Percentiles rank a stretch among this genome's conserved stretches.
These are phyloP conservation scores for Dipodascopsis uninucleata DNA, from an alignment of 805 yeast species.

Conservation along the genomic window DNA sequence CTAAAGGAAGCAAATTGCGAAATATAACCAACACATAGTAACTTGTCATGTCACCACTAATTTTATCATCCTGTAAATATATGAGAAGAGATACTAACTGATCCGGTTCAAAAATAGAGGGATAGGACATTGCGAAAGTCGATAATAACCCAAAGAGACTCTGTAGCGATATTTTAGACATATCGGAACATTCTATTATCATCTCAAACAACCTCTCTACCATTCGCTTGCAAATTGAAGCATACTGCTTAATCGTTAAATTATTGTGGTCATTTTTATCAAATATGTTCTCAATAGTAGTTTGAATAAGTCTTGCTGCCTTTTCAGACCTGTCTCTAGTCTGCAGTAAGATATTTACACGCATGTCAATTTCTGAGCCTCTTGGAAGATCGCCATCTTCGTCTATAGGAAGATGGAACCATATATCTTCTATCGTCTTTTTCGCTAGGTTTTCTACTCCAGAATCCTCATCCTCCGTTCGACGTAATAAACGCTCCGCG, in stretches of 20 bases:
- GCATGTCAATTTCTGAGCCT: constrained; percentile 8
- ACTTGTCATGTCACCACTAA: constrained; percentile 42
- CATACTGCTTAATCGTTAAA: neutral
- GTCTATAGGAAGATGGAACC: constrained; percentile 6
- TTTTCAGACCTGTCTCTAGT: constrained; percentile 14
- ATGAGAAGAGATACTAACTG: constrained; percentile 66
- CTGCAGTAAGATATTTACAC: constrained; percentile 8
- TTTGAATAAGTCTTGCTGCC: constrained; percentile 3
- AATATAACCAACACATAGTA: constrained; percentile 55
- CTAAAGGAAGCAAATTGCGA: constrained; percentile 46
- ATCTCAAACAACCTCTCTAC: constrained; percentile 40
- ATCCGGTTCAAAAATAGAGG: constrained; percentile 56
- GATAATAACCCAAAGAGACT: constrained; percentile 51
- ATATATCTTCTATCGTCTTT: constrained; percentile 17
- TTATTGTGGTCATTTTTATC: neutral
- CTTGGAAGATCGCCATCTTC: constrained; percentile 7
- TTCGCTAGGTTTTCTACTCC: constrained; percentile 34
- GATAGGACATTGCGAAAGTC: constrained; percentile 51
- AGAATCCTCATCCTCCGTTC: constrained; percentile 69
- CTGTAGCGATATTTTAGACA: constrained; percentile 32
- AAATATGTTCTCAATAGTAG: constrained; percentile 10
- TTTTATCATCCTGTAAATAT: constrained; percentile 48
- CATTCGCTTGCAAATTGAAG: constrained; percentile 24
- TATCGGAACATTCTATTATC: constrained; percentile 38
- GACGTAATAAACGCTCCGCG: constrained; percentile 49